Percentiles rank a stretch among this genome's conserved stretches.
Conservation (phyloP, 1,284 basidiomycete species). For the Fomitopsis pinicola region DNA sequence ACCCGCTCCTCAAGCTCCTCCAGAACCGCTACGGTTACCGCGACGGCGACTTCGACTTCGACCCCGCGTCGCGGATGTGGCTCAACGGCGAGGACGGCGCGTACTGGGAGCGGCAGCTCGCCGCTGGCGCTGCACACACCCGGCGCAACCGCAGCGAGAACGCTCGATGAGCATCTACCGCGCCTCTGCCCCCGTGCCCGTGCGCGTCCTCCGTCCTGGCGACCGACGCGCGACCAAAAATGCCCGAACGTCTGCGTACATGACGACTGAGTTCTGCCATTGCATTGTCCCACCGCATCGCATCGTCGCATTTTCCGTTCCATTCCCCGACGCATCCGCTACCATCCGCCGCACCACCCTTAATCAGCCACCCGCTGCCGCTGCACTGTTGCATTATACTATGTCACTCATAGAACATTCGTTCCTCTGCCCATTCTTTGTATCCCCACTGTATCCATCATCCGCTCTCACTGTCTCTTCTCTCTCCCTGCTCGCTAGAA, state of each 20-base stretch:
- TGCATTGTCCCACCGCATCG: neutral
- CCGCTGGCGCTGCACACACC: conserved; percentile 32
- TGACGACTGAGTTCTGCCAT: neutral
- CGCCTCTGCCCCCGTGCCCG: neutral
- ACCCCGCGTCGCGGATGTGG: conserved; percentile 60
- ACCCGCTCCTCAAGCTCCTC: conserved; percentile 68
- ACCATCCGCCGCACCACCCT: neutral
- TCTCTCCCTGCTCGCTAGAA: neutral
- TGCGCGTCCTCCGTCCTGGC: too few relatives aligned
- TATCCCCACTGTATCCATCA: neutral
- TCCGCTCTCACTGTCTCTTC: neutral
- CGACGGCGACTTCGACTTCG: conserved; percentile 78
- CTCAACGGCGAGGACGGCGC: conserved; percentile 54
- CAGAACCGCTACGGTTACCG: conserved; percentile 71
- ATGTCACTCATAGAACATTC: neutral
- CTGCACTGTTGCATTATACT: neutral
- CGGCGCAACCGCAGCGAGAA: conserved; percentile 31
- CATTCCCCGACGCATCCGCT: neutral
- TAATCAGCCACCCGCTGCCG: neutral
- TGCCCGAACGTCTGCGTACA: neutral
- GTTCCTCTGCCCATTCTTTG: neutral
- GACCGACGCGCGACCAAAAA: conserved; percentile 5
- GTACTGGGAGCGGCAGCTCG: conserved; percentile 57
- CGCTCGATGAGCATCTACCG: conserved; percentile 13
- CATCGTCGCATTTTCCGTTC: neutral